Evolutionary conservation across 305 asterid species (phyloP), one percentile per base, ranked within the genome.

Genomic region (Fraxinus sp.): DNA sequence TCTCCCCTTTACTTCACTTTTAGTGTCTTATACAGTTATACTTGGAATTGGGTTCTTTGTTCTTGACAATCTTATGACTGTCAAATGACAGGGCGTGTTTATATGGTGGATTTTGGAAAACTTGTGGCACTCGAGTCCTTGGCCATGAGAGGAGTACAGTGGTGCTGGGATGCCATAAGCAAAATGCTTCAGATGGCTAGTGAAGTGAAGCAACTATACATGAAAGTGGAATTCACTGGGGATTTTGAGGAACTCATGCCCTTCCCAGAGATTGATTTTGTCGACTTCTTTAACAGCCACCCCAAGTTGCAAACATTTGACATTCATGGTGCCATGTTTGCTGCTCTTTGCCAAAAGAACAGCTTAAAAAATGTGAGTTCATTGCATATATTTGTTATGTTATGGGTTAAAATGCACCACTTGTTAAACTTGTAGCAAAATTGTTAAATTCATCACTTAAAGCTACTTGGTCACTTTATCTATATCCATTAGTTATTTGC

Each of bases 141-240:
- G 91, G 85, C 93, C 39, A 91, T 96, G 78, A 91, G 97, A 85
- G 99, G 99, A 78, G 93, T 94, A 28, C 98, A 96, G 82, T 96
- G 98, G 99, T 84, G 95, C 84, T 96, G 99, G 99, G 90, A 87
- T 83, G 98, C 97, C 24, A 79, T 94, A 82, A 91, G 91, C 85
- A 90, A 85, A 76, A 79, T 94, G 89, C 97, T 96, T 81, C 93
- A 88, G 76, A 86, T 93, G 97, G 98, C 98, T 0, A 88, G 87
- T 74, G 98, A 96, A 81, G 98, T 96, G 81, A 93, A 96, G 88
- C 93, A 96, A 77, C 97, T 96, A 74, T 93, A 81, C 84, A 94
- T 94, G 99, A 96, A 93, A 84, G 97, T 96, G 73, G 99, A 96
- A 86, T 96, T 96, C 88, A 91, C 98, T 0, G 98, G 99, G 20